Conservation (phyloP, 208 protist species). For the Tritrichomonas foetus region DNA sequence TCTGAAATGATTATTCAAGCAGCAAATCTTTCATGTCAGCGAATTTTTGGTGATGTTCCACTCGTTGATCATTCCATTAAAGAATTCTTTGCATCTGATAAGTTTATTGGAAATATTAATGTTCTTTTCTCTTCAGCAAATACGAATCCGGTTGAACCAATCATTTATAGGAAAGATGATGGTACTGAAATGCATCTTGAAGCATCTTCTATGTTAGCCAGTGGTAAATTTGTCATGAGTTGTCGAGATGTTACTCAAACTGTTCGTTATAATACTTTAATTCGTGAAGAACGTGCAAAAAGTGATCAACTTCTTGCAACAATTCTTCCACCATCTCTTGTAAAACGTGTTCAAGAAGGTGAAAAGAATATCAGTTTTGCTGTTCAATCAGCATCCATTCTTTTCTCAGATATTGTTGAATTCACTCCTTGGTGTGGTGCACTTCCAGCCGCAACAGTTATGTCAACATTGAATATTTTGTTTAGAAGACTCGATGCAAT, state of each 20-base stretch:
- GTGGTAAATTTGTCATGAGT: too few species aligned
- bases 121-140: too few species aligned
- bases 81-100: too few species aligned
- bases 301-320: neutral
- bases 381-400: neutral
- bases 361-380: neutral
- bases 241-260: neutral
- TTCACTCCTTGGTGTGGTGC: constrained; percentile 26
- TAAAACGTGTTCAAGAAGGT: neutral
- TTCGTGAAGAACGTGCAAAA: neutral
- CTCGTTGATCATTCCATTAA: too few species aligned
- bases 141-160: too few species aligned
- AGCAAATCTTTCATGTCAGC: too few species aligned
- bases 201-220: too few species aligned
- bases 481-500: neutral
- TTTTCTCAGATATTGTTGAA: neutral
- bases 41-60: too few species aligned
- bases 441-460: neutral
- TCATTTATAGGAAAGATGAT: too few species aligned
- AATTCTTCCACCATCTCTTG: neutral
- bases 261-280: neutral
- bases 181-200: too few species aligned
- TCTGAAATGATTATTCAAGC: too few species aligned
- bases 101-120: too few species aligned
- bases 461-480: neutral